Evolutionary conservation across 192 early-diverging fungal species (phyloP).

Genomic region (Pilobolus umbonatus): DNA sequence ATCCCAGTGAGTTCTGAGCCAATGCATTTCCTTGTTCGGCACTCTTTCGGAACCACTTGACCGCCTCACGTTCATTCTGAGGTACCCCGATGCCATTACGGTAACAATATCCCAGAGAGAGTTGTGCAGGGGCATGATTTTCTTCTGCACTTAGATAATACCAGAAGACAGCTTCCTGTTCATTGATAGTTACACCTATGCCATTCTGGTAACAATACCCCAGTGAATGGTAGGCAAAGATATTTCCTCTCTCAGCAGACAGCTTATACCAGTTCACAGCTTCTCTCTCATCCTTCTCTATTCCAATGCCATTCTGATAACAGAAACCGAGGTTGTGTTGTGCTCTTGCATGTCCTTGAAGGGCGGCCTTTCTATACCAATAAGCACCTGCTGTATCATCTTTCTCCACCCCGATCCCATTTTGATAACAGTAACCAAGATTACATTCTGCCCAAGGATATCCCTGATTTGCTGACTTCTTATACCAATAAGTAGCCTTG

Average conservation of each 20-base stretch:
- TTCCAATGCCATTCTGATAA: conserved; percentile 80
- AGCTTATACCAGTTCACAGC: conserved; percentile 50
- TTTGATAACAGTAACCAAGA: conserved; percentile 69
- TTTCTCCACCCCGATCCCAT: conserved; percentile 54
- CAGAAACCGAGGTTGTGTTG: conserved; percentile 75
- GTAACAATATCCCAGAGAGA: conserved; percentile 55
- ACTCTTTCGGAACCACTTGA: conserved; percentile 58
- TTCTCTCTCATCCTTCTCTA: conserved; percentile 46
- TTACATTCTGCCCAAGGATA: conserved; percentile 60
- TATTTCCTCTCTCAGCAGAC: conserved; percentile 44
- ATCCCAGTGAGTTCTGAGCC: conserved; percentile 77
- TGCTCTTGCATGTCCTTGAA: conserved; percentile 49
- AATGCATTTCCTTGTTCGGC: conserved; percentile 70
- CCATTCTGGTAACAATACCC: conserved; percentile 58
- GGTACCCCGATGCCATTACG: conserved; percentile 52
- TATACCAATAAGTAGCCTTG: conserved; percentile 56
- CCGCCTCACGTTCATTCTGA: conserved; percentile 43
- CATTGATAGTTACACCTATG: conserved; percentile 46
- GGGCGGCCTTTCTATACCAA: conserved; percentile 57
- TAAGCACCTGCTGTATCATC: conserved; percentile 46
- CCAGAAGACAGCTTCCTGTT: conserved; percentile 48
- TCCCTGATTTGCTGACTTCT: conserved; percentile 42
- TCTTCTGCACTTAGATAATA: conserved; percentile 51
- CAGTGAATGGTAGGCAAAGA: conserved; percentile 51
- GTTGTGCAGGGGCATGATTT: conserved; percentile 50